phyloP scores from a whole-genome alignment of 2,329 filamentous ascomycete species.

The Xylariales sp. region DNA sequence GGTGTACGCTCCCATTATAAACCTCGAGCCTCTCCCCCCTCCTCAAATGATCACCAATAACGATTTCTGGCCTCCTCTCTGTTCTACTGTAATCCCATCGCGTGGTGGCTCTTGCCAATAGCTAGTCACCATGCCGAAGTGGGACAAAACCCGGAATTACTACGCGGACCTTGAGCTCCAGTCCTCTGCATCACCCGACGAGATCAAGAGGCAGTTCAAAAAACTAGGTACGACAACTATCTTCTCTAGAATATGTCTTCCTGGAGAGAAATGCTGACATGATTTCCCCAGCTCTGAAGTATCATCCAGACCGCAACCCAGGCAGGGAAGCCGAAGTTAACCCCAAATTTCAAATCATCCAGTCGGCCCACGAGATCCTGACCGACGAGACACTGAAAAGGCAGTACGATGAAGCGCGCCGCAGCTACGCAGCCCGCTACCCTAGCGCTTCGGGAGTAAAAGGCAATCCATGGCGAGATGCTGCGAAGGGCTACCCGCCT shows the following conservation, averaged over 20 bases:
- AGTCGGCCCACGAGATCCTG: constrained; percentile 83
- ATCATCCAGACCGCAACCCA: constrained; percentile 89
- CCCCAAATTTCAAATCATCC: constrained; percentile 85
- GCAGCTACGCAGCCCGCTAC: constrained; percentile 52
- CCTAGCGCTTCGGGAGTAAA: constrained; percentile 65
- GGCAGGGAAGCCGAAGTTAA: constrained; percentile 84
- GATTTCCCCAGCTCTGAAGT: constrained; percentile 73
- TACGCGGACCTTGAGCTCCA: constrained; percentile 85
- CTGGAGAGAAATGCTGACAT: constrained; percentile 41
- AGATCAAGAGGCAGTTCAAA: constrained; percentile 88
- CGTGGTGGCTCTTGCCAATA: constrained; percentile 27
- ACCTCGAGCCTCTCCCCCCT: constrained; percentile 7
- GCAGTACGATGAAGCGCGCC: constrained; percentile 64
- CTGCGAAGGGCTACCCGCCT: constrained; percentile 60
- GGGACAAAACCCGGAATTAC: constrained; percentile 78
- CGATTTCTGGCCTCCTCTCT: constrained; percentile 7
- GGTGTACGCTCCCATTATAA: constrained; percentile 2
- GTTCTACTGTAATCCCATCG: constrained; percentile 21
- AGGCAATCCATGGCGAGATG: constrained; percentile 68
- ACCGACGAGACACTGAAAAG: constrained; percentile 62
- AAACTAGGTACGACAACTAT: constrained; percentile 72
- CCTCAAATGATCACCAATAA: constrained; percentile 35
- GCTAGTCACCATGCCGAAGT: constrained; percentile 71
- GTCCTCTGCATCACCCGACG: constrained; percentile 73
- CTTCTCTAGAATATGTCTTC: background rate